Evolutionary conservation across 2,329 filamentous ascomycete genomes (phyloP).

Genomic region (Diaporthe australafricana): DNA sequence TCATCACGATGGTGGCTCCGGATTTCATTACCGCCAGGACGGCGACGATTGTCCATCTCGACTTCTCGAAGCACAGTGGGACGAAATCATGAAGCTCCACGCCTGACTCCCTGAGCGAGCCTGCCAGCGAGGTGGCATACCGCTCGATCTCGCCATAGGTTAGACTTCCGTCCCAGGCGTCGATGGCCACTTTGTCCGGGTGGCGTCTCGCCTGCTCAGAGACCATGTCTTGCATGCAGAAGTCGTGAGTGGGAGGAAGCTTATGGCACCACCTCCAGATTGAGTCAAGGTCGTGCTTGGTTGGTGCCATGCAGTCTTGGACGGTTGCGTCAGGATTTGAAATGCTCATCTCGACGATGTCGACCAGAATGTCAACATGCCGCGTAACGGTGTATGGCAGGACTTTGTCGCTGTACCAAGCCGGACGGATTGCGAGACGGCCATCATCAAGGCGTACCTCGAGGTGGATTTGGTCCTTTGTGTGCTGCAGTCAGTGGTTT

Average conservation of each 20-base stretch:
- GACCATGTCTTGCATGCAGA: slow-evolving; percentile 61
- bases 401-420: slow-evolving; percentile 55
- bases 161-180: slow-evolving; percentile 41
- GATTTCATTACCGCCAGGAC: slow-evolving; percentile 48
- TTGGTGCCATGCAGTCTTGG: slow-evolving; percentile 47
- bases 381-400: slow-evolving; percentile 55
- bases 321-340: slow-evolving; percentile 45
- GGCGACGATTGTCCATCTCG: slow-evolving; percentile 42
- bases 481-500: slow-evolving; percentile 8
- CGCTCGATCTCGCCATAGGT: slow-evolving; percentile 40
- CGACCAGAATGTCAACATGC: slow-evolving; percentile 55
- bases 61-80: slow-evolving; percentile 46
- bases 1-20: slow-evolving; percentile 46
- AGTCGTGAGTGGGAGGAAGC: slow-evolving; percentile 54
- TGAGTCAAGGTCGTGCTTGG: slow-evolving; percentile 43
- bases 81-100: slow-evolving; percentile 40
- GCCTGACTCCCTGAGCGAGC: slow-evolving; percentile 34
- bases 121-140: slow-evolving; percentile 38
- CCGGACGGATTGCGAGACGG: slow-evolving; percentile 50
- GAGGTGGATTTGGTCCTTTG: slow-evolving; percentile 48
- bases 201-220: slow-evolving; percentile 49
- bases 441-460: slow-evolving; percentile 45
- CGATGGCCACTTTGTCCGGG: slow-evolving; percentile 48
- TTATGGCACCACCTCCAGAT: slow-evolving; percentile 61
- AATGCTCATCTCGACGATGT: slow-evolving; percentile 52